Evolutionary conservation across 768 basidiomycete species (phyloP).

Genomic region (Hygrocybe punicea): DNA sequence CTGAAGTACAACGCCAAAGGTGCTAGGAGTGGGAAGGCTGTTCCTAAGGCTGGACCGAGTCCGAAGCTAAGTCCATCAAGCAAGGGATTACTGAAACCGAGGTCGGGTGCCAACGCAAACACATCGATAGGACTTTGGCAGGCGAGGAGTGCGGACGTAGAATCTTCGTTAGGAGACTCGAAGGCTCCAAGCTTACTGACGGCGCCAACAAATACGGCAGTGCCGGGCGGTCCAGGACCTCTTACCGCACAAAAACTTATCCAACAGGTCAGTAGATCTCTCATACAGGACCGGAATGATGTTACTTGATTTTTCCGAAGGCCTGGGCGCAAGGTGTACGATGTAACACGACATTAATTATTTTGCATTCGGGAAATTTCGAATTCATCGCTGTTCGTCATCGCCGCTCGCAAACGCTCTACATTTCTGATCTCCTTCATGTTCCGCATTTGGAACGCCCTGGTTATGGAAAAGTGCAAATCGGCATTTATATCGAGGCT

Average conservation of each 20-base stretch:
- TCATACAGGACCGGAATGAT: background rate
- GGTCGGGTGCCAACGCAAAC: too few species aligned
- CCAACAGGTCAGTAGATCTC: background rate
- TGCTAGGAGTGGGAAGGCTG: too few species aligned
- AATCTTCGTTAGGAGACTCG: too few species aligned
- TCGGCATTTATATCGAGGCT: constrained; percentile 17
- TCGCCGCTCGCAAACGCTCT: constrained; percentile 17
- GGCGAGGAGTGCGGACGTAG: too few species aligned
- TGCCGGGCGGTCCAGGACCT: background rate
- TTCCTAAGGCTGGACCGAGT: too few species aligned
- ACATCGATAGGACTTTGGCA: too few species aligned
- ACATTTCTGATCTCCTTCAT: constrained; percentile 18
- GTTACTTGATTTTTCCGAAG: background rate
- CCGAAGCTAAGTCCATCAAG: too few species aligned
- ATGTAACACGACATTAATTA: constrained; percentile 12
- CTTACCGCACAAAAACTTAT: background rate
- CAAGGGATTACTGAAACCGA: too few species aligned
- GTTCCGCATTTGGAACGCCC: constrained; percentile 8
- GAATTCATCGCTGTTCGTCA: constrained; percentile 20
- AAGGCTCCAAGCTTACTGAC: too few species aligned
- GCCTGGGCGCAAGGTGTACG: constrained; percentile 16
- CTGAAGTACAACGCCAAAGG: too few species aligned
- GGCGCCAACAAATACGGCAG: too few species aligned
- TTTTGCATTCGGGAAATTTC: constrained; percentile 18
- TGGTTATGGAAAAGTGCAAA: constrained; percentile 15